Percentiles rank a stretch among this genome's conserved stretches.
Evolutionary conservation across 2,329 filamentous ascomycete genomes (phyloP).

Genomic region (Colletotrichum coccodes): DNA sequence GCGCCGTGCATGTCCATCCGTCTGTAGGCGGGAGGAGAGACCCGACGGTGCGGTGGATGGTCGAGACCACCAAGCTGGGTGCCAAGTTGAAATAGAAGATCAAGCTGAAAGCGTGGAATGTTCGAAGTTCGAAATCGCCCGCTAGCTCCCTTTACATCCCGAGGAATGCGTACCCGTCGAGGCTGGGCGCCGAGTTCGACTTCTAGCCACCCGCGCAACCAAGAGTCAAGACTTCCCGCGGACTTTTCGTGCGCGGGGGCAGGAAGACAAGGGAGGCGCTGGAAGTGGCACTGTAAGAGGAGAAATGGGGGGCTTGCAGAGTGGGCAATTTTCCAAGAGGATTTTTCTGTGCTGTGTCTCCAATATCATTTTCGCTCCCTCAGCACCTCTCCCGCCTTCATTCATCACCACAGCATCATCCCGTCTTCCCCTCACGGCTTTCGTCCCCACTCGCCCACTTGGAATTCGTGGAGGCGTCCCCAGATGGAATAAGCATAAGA

Average conservation of each 20-base stretch:
- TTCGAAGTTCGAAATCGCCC: not conserved
- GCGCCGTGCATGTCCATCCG: not conserved
- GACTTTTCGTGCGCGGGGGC: not conserved
- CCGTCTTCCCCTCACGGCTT: not conserved
- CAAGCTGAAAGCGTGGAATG: not conserved
- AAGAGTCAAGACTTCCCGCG: not conserved
- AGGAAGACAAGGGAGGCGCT: not conserved
- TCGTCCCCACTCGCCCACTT: not conserved
- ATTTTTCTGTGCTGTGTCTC: not conserved
- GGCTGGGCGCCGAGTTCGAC: not conserved
- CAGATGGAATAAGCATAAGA: conserved; percentile 14
- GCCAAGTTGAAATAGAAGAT: not conserved
- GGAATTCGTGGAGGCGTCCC: not conserved
- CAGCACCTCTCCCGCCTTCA: not conserved
- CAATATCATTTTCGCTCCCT: not conserved
- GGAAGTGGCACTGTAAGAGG: not conserved
- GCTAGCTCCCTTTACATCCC: not conserved
- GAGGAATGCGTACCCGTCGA: not conserved
- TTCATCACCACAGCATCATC: not conserved
- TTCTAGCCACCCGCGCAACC: not conserved
- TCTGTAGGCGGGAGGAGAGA: not conserved
- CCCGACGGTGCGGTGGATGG: not conserved
- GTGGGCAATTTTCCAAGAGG: not conserved
- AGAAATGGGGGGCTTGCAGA: not conserved
- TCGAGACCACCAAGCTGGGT: not conserved